Evolutionary conservation across 2,329 filamentous ascomycete species (phyloP).

Genomic region (Calonectria pseudoturangicola): DNA sequence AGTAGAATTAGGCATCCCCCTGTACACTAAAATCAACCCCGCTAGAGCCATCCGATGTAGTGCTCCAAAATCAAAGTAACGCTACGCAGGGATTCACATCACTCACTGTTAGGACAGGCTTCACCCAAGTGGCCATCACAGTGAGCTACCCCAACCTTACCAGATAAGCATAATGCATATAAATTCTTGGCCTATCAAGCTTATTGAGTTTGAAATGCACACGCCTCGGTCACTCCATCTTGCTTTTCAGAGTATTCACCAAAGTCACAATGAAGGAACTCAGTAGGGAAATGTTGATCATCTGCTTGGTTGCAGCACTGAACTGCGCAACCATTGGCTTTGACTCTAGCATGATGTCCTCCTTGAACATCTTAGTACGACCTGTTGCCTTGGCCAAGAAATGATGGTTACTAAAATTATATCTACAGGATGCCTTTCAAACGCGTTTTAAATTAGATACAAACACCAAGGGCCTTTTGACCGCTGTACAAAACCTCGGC

Average conservation of each 20-base stretch:
- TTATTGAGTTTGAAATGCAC: not conserved
- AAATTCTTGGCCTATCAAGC: not conserved
- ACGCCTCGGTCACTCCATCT: not conserved
- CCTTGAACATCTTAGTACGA: slow-evolving; percentile 39
- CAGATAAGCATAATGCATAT: not conserved
- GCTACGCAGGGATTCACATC: not conserved
- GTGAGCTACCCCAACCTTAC: not conserved
- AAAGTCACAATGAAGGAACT: not conserved
- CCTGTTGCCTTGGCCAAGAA: not conserved
- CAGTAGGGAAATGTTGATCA: slow-evolving; percentile 28
- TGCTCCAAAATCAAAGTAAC: not conserved
- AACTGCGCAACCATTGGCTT: slow-evolving; percentile 39
- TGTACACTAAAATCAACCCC: not conserved
- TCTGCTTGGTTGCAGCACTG: slow-evolving; percentile 39
- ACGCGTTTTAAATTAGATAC: slow-evolving; percentile 34
- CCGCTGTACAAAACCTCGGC: slow-evolving; percentile 38
- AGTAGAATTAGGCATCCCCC: not conserved
- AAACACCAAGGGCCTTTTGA: slow-evolving; percentile 39
- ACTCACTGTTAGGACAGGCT: not conserved
- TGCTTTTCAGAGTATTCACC: not conserved
- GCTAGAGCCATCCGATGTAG: not conserved
- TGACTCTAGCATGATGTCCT: slow-evolving; percentile 38
- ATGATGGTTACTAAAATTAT: not conserved
- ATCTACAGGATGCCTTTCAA: slow-evolving; percentile 33
- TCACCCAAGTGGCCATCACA: too few species aligned